Base-by-base conservation (phyloP, 2,329 filamentous ascomycete genomes). In the Talaromyces marneffei region DNA sequence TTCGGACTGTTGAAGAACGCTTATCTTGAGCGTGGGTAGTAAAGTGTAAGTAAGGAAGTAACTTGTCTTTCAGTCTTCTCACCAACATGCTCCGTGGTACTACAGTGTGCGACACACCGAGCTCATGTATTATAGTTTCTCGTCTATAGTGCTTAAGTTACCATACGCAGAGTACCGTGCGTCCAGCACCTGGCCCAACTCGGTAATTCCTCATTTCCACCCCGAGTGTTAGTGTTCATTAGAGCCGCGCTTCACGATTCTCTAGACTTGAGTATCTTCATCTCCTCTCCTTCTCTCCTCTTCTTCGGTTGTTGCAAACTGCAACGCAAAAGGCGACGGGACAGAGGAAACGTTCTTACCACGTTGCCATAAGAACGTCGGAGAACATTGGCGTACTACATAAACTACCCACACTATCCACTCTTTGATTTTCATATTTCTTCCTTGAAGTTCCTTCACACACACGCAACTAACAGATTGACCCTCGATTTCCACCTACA, bases 111-210 rank as follows among this genome's bases (percentile, higher is more conserved):
- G n/a, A n/a, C n/a, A n/a, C n/a, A n/a, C n/a, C n/a, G n/a, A n/a
- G n/a, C n/a, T n/a, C n/a, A n/a, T 23, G 7, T 48, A 31, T 50
- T 50, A 50, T 50, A 31, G 27, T 33, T 33, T 50, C 46, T 18
- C 46, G 23, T 16, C 40, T 27, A 25, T 46, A 46, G 16, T 46
- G 25, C 42, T 14, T n/a, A n/a, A n/a, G n/a, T n/a, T 16, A 16
- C 25, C 46, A 33, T 31, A 50, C 52, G 7, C 6, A 55, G 33
- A 20, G 48, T 50, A 50, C 46, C 57, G 57, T 59, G 46, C 57
- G 46, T 53, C 14, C 57, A 57, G 55, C 55, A 57, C 27, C 55
- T 57, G 55, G 57, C 57, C 46, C 46, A 53, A 59, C 46, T 35
- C 29, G 57, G 57, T 40, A 59, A 59, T 53, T 25, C 33, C 31